Evolutionary conservation across 345 rosid genomes (phyloP).

Genomic region (Aquilaria yunnanensis): DNA sequence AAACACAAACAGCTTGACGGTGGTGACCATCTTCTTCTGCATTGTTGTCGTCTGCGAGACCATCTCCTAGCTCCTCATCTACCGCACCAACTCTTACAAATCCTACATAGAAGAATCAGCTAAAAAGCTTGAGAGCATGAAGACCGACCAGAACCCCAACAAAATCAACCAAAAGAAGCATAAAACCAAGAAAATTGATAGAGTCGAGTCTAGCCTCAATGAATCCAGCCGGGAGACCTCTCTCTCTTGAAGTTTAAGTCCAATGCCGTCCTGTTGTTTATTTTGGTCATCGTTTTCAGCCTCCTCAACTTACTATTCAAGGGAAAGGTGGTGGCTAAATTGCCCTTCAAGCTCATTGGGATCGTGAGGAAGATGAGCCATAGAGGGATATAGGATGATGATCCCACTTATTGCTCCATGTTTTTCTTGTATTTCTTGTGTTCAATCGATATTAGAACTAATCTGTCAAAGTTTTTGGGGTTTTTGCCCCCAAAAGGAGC

Average conservation of each 20-base stretch:
- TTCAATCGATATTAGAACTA: constrained; percentile 85
- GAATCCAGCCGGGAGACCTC: constrained; percentile 84
- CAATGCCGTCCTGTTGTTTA: constrained; percentile 91
- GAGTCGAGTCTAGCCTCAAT: constrained; percentile 86
- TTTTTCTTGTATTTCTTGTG: constrained; percentile 76
- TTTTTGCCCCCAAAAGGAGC: constrained; percentile 79
- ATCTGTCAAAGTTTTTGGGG: constrained; percentile 75
- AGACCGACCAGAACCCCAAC: constrained; percentile 47
- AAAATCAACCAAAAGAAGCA: constrained; percentile 59
- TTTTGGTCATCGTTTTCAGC: constrained; percentile 84
- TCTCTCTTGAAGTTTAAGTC: constrained; percentile 99
- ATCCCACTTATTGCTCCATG: constrained; percentile 94
- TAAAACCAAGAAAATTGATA: constrained; percentile 91
- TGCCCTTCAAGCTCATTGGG: constrained; percentile 74
- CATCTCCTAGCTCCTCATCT: constrained; percentile 92
- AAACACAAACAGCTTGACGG: constrained; percentile 48
- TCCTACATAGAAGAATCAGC: constrained; percentile 93
- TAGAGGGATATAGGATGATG: constrained; percentile 72
- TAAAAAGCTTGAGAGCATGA: constrained; percentile 93
- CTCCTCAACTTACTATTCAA: constrained; percentile 84
- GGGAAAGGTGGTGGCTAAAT: constrained; percentile 90
- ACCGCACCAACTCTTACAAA: constrained; percentile 93
- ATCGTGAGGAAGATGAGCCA: constrained; percentile 94
- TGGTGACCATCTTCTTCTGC: constrained; percentile 88
- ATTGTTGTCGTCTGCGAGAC: constrained; percentile 90